Conservation (phyloP, 768 basidiomycete species). For the Chalciporus sphaerocephalus region DNA sequence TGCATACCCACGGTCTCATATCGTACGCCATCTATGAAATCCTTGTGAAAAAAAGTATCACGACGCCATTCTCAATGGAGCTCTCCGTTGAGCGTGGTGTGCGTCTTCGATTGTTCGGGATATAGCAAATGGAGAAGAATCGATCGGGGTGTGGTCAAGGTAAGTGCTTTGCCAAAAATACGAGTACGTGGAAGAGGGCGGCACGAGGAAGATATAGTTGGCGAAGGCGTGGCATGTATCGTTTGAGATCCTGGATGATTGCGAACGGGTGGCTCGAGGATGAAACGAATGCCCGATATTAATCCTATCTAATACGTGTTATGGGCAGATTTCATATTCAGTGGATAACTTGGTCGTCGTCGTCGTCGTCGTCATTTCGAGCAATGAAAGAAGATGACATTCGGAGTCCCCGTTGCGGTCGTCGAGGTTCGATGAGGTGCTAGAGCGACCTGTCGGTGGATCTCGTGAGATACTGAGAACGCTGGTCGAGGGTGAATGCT, state of each 20-base stretch:
- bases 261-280: neutral
- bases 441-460: neutral
- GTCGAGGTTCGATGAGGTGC: too few species aligned
- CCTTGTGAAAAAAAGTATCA: constrained; percentile 7
- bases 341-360: too few species aligned
- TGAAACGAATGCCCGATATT: neutral
- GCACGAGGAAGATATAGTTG: neutral
- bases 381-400: too few species aligned
- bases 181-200: neutral
- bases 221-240: neutral
- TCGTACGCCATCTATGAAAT: constrained; percentile 21
- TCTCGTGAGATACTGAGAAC: neutral
- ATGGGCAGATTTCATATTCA: too few species aligned
- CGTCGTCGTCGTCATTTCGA: neutral
- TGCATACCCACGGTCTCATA: constrained; percentile 26
- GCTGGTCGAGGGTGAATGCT: too few species aligned
- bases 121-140: neutral
- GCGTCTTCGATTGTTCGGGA: neutral
- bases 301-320: neutral
- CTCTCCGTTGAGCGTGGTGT: neutral
- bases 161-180: neutral
- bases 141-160: neutral
- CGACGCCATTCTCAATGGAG: neutral
- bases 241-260: neutral
- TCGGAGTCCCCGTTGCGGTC: too few species aligned